Base-by-base conservation (phyloP, 257 asterid genomes). In the Gentiana macrophylla region DNA sequence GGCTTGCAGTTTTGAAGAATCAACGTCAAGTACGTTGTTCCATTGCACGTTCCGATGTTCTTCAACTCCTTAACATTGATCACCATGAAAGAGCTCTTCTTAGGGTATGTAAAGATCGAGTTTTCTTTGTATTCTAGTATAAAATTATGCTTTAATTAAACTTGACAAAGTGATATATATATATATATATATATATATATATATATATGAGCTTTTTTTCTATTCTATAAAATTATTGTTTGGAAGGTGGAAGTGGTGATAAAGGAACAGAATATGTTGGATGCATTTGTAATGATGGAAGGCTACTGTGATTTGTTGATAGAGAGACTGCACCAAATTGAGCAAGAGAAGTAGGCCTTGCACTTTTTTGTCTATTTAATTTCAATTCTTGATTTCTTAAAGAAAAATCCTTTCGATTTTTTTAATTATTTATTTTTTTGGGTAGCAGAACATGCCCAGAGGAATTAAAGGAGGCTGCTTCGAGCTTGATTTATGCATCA, bases 231-330 rank as follows among this genome's bases (percentile, higher is more conserved):
- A 15, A 15, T 15, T 15, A 15, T 4, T 9, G 34, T 35, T 41
- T 1, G 1, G 13, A 15, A 57, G 62, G 62, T 57, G 10, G 62
- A 57, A 35, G 4, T 10, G 2, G 32, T 53, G 55, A 32, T 61
- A 1, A 92, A 77, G 82, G 95, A 85, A 67, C 89, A 92, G 70
- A 92, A 81, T 68, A 81, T 80, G 89, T 6, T 85, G 85, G 97
- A 92, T 70, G 92, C 77, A 72, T 78, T 78, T 66, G 77, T 7
- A 36, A 12, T 80, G 33, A n/a, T 86, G 72, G 94, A 88, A 62
- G 79, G 80, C 57, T 88, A 81, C 66, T 80, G 88, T 71, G 73
- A 66, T 70, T 70, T 83, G 32, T 55, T 86, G 70, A 50, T 75
- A 0, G 95, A 92, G 62, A 77, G 95, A 67, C 62, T 74, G 69